Evolutionary conservation across 805 yeast species (phyloP).

Genomic region (Nakazawaea siamensis): DNA sequence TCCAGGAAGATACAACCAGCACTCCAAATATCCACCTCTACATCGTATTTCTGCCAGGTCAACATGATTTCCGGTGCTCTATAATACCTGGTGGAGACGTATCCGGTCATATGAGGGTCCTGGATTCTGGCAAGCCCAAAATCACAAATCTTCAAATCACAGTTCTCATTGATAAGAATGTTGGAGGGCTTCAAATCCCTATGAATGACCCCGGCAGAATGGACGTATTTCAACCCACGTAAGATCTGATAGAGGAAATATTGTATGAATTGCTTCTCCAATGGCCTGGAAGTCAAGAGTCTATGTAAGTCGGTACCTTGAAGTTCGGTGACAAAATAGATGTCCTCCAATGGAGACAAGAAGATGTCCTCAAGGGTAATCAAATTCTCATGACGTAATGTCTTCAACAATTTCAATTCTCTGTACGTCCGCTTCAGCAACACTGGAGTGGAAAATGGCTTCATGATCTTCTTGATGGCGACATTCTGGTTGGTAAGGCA

Average conservation of each 20-base stretch:
- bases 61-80: constrained; percentile 98
- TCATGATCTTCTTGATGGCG: constrained; percentile 96
- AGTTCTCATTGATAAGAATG: constrained; percentile 86
- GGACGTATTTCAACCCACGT: constrained; percentile 90
- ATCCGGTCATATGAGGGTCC: constrained; percentile 99
- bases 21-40: constrained; percentile 96
- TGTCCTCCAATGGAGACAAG: constrained; percentile 90
- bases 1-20: constrained; percentile 97
- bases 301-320: constrained; percentile 96
- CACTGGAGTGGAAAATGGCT: constrained; percentile 91
- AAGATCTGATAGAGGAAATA: constrained; percentile 92
- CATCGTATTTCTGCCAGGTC: constrained; percentile 96
- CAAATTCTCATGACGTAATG: constrained; percentile 88
- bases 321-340: constrained; percentile 90
- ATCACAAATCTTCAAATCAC: constrained; percentile 94
- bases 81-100: constrained; percentile 91
- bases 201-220: constrained; percentile 92
- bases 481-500: constrained; percentile 86
- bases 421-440: constrained; percentile 95
- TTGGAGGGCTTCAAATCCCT: constrained; percentile 95
- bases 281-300: constrained; percentile 82
- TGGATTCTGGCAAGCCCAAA: constrained; percentile 95
- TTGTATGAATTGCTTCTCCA: constrained; percentile 94
- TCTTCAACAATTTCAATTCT: constrained; percentile 88
- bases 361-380: constrained; percentile 91